Base-by-base conservation (phyloP, 2,329 filamentous ascomycete genomes). In the Cordyceps javanica region DNA sequence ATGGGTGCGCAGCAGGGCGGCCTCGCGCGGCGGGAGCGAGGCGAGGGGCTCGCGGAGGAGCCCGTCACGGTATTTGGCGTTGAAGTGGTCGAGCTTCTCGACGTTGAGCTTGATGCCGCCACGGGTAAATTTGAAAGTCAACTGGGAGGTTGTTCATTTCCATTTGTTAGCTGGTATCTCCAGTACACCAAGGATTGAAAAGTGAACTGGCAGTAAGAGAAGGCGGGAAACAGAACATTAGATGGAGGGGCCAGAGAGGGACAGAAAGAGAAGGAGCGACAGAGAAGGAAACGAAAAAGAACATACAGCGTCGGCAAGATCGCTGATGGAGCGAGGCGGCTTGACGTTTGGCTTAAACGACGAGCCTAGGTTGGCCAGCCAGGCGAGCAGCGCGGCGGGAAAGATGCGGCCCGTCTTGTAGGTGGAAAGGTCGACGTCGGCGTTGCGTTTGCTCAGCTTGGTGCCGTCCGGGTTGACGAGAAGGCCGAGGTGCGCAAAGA, bases 361-460 rank as follows among this genome's bases (percentile, higher is more conserved):
- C 1, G 70, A 70, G 0, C 72, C 72, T 1, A 97, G 77, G 16
- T 97, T 77, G 1, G 90, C 87, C 8, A 92, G 84, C 76, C 95
- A 97, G 68, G 97, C 96, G 32, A 80, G 74, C n/a, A 84, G 67
- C 2, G 81, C 76, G 34, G 73, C 70, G 4, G 82, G 81, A 4
- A 82, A 72, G 28, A 77, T 67, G 6, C 73, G 72, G 16, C 73
- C 68, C 21, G 76, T 68, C 45, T 76, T 72, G 66, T 83, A 86
- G 11, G 75, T 77, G 3, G 75, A 72, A 13, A 83, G 75, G 61
- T 81, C 77, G 55, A 77, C 75, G 50, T 69, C 72, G 28, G 69
- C 70, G 53, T 91, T 87, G 39, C 94, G 85, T 74, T 99, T 99
- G 75, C 92, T 97, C 45, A 94, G 79, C 70, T 94, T 94, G 66